phyloP scores from a whole-genome alignment of 768 basidiomycete species.

The Lyophyllum semitale region DNA sequence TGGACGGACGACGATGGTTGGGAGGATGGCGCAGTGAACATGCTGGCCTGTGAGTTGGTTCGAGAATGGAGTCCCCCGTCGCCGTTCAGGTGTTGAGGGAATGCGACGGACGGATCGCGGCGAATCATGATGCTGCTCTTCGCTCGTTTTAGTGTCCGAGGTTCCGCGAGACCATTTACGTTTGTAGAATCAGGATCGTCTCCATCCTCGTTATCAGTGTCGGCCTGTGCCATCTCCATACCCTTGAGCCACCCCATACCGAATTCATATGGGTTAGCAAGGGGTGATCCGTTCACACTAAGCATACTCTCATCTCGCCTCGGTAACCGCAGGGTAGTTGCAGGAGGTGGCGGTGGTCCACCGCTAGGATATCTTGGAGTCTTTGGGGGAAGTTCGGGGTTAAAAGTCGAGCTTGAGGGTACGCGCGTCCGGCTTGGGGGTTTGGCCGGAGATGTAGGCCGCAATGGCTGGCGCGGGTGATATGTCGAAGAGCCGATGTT shows the following conservation, averaged over 20 bases:
- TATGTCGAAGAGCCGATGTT: slow-evolving; percentile 32
- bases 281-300: slow-evolving; percentile 80
- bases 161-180: slow-evolving; percentile 26
- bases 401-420: slow-evolving; percentile 72
- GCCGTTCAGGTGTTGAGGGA: slow-evolving; percentile 22
- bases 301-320: slow-evolving; percentile 78
- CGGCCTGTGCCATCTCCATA: slow-evolving; percentile 35
- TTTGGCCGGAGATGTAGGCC: slow-evolving; percentile 57
- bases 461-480: slow-evolving; percentile 35
- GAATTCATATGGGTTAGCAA: slow-evolving; percentile 76
- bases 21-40: slow-evolving; percentile 40
- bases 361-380: slow-evolving; percentile 52
- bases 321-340: slow-evolving; percentile 57
- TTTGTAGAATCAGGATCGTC: slow-evolving; percentile 27
- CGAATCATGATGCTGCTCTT: slow-evolving; percentile 66
- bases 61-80: slow-evolving; percentile 41
- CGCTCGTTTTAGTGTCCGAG: slow-evolving; percentile 42
- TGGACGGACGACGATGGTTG: slow-evolving; percentile 39
- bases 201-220: slow-evolving; percentile 30
- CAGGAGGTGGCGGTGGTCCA: slow-evolving; percentile 24
- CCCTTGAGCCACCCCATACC: slow-evolving; percentile 61
- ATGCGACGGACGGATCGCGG: slow-evolving; percentile 52
- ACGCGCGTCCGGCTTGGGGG: slow-evolving; percentile 37
- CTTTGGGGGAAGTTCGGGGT: slow-evolving; percentile 63
- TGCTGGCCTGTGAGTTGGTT: slow-evolving; percentile 53